Evolutionary conservation across 352 stramenopile species (phyloP).

Genomic region (Plasmopara halstedii): DNA sequence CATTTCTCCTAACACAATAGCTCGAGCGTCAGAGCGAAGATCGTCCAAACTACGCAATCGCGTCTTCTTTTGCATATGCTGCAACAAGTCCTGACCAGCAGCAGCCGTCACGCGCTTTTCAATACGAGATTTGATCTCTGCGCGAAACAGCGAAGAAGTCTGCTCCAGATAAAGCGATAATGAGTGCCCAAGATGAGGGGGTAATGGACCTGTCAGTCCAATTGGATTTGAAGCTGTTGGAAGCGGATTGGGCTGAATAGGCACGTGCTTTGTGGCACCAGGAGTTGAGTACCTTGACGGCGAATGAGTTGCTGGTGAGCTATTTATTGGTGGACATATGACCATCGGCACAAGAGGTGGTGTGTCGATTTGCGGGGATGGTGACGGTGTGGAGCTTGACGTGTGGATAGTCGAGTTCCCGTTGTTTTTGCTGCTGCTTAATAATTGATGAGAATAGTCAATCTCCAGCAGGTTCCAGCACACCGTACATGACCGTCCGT

Average conservation of each 20-base stretch:
- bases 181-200: slow-evolving; percentile 52
- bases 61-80: slow-evolving; percentile 84
- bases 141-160: slow-evolving; percentile 54
- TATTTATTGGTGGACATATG: slow-evolving; percentile 7
- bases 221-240: slow-evolving; percentile 66
- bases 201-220: slow-evolving; percentile 44
- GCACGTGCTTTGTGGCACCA: slow-evolving; percentile 38
- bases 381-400: slow-evolving; percentile 13
- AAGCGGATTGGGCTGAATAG: slow-evolving; percentile 70
- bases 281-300: slow-evolving; percentile 11
- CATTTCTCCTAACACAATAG: slow-evolving; percentile 56
- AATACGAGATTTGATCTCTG: slow-evolving; percentile 60
- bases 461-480: slow-evolving; percentile 65
- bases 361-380: slow-evolving; percentile 13
- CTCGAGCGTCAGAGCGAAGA: slow-evolving; percentile 53
- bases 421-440: slow-evolving; percentile 20
- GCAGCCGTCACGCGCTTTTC: slow-evolving; percentile 70
- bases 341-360: slow-evolving; percentile 16
- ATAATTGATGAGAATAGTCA: slow-evolving; percentile 52
- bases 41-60: slow-evolving; percentile 62
- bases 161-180: slow-evolving; percentile 71
- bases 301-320: slow-evolving; percentile 18
- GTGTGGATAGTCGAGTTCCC: slow-evolving; percentile 7
- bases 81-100: slow-evolving; percentile 61
- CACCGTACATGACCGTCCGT: slow-evolving; percentile 36